Base-by-base conservation (phyloP, 2,329 filamentous ascomycete species). In the Pochonia chlamydosporia region DNA sequence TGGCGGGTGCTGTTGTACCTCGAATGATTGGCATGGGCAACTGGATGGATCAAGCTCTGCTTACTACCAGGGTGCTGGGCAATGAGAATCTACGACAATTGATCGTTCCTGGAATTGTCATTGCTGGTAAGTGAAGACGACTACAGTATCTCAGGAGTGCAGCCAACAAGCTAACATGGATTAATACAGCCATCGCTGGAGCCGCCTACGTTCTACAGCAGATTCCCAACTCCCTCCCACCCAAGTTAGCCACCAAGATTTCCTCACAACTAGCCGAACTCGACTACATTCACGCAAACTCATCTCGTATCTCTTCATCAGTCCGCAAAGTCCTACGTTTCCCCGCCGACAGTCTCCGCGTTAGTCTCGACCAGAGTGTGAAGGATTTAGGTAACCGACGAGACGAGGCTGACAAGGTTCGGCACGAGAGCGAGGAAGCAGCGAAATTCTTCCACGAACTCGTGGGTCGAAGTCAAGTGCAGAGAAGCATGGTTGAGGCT, bases 241-340 rank as follows among this genome's bases (percentile, higher is more conserved):
- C 85, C 45, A 89, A 90, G 10, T 80, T 99, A 5, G 85, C 86
- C 36, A 78, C 78, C 60, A 97, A 97, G 70, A 87, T 99, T 49
- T 85, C 89, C 2, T 73, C 81, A 26, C 88, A 90, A 59, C 82
- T 99, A 31, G 72, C 79, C 7, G 79, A 86, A 16, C 82, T 96
- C 60, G 93, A 99, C 70, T 99, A 97, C 63, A 88, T 93, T 1
- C 93, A 99, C 66, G 71, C 81, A 54, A 99, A 99, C 70, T 82
- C 90, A 39, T 75, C 79, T 16, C 87, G 93, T 46, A 95, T 99
- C 59, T 85, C 88, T 20, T 78, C 81, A 23, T 87, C 95, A 46
- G 89, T 96, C 36, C 88, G 92, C 56, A 89, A 90, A 63, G 89
- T 96, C 8, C 80, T 99, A 33, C 88, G 89, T 50, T 83, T 87